Base-by-base conservation (phyloP, 202 grass and related monocot genomes). In the Dendrocalamus latiflorus region DNA sequence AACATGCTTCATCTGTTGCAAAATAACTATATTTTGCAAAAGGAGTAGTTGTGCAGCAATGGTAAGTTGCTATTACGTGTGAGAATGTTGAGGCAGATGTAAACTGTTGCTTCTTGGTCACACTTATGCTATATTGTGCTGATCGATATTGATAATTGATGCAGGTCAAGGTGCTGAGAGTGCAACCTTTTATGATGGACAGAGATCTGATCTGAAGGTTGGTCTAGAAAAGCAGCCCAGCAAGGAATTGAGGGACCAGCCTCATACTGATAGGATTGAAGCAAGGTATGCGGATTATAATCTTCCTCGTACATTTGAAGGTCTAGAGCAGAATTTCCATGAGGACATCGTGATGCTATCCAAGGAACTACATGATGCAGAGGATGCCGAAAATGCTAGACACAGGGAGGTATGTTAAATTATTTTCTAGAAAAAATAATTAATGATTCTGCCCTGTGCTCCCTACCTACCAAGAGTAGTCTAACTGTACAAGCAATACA, bases 351-450 rank as follows among this genome's bases (percentile, higher is more conserved):
- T 85, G 43, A 87, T 79, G 47, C 75, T 99, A 81, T 67, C 91
- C 9, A 96, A 99, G 87, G 97, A 99, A 87, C 86, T 92, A 38
- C 86, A 94, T 44, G 89, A 91, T 70, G 89, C 91, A 47, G 91
- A 99, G 81, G 89, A 94, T 92, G 83, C 75, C 22, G 97, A 99
- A 93, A 86, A 92, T 74, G 78, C 85, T 41, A 92, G 93, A 41
- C 93, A 99, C 81, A 91, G 79, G 69, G 91, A 89, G 91, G 97
- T 99, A 94, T 47, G 66, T 36, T 34, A 70, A 81, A 55, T 38
- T 56, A 78, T 15, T 70, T 20, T 70, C 9, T 63, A 50, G 16
- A 75, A 59, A 24, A 33, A 33, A 33, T 33, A 33, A 33, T 33
- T 2, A 2, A 33, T 3, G 51, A 63, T 80, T 84, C 63, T 70